phyloP scores from a whole-genome alignment of 1,284 basidiomycete genomes.

The Sanghuangporus weigelae region DNA sequence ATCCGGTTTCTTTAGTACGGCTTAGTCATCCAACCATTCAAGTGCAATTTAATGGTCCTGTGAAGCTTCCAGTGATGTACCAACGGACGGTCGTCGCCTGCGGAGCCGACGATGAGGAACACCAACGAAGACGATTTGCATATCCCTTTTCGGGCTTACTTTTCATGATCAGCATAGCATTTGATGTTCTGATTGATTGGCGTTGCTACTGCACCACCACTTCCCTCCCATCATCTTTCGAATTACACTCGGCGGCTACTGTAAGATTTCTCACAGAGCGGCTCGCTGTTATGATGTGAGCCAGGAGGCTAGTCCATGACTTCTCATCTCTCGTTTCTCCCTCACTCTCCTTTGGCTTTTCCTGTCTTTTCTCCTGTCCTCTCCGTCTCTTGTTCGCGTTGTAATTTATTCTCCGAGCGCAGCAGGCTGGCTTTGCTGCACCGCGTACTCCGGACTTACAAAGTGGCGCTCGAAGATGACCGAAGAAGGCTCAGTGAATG shows the following conservation, averaged over 20 bases:
- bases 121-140: neutral
- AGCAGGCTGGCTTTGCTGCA: neutral
- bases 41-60: no score
- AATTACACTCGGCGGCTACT: neutral
- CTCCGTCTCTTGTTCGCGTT: neutral
- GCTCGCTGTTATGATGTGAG: neutral
- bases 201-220: neutral
- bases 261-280: conserved; percentile 1
- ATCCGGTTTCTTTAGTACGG: no score
- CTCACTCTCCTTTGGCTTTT: neutral
- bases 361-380: neutral
- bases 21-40: no score
- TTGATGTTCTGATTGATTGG: neutral
- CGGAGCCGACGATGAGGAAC: neutral
- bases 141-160: neutral
- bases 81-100: neutral
- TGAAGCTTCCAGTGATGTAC: neutral
- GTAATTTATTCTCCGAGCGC: neutral
- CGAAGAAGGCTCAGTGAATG: neutral
- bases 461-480: neutral
- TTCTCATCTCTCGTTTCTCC: neutral
- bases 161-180: neutral
- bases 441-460: neutral
- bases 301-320: neutral
- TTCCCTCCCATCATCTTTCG: neutral